Evolutionary conservation across 495 filamentous ascomycete species (phyloP).

Genomic region (Aspergillus carlsbadensis): DNA sequence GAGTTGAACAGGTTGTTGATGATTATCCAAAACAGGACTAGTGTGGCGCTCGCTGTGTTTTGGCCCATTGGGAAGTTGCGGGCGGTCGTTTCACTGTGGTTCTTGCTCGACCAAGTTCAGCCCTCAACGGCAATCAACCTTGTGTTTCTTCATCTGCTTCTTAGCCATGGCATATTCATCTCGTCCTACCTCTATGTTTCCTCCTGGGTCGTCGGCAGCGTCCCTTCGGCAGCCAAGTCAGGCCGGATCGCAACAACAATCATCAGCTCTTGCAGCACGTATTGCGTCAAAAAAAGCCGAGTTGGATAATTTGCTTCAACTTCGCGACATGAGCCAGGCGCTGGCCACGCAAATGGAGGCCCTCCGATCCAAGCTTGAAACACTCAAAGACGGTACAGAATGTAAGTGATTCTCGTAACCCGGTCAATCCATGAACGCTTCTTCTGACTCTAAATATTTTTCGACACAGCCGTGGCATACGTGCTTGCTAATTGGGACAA

Average conservation of each 20-base stretch:
- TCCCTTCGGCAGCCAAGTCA: conserved; percentile 39
- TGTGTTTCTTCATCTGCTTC: not conserved
- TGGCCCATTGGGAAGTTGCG: conserved; percentile 10
- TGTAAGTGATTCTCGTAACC: conserved; percentile 47
- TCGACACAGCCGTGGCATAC: conserved; percentile 72
- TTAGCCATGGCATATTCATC: conserved; percentile 58
- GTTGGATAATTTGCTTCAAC: conserved; percentile 80
- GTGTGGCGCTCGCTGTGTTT: conserved; percentile 17
- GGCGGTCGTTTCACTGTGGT: not conserved
- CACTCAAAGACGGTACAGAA: conserved; percentile 90
- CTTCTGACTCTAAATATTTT: conserved; percentile 7
- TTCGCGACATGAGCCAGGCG: conserved; percentile 84
- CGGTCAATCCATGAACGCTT: not conserved
- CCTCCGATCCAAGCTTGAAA: conserved; percentile 82
- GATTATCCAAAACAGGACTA: conserved; percentile 38
- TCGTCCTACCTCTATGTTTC: conserved; percentile 45
- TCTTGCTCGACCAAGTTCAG: not conserved
- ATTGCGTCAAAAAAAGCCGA: conserved; percentile 94
- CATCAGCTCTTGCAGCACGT: conserved; percentile 76
- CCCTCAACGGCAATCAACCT: not conserved
- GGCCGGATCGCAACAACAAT: conserved; percentile 59
- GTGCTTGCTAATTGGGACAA: conserved; percentile 96
- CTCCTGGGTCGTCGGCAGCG: conserved; percentile 27
- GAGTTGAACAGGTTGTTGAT: conserved; percentile 32
- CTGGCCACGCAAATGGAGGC: conserved; percentile 89